These are phyloP conservation scores for Angomonas desouzai DNA, from an alignment of 208 protist species.

Conservation along the genomic window DNA sequence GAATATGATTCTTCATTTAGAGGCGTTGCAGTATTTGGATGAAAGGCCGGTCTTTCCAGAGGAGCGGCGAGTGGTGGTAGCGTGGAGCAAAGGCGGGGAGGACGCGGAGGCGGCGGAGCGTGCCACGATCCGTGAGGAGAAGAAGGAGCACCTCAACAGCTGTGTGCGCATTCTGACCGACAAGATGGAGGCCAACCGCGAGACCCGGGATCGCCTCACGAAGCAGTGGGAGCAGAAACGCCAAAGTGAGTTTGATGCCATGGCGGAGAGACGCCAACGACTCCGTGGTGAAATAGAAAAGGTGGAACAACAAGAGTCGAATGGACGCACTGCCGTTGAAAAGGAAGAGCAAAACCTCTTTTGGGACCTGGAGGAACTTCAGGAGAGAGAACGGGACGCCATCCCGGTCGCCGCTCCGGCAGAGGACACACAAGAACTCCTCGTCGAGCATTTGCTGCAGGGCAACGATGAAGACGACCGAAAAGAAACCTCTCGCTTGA, in stretches of 20 bases:
- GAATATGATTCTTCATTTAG: constrained; percentile 80
- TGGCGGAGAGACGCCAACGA: constrained; percentile 39
- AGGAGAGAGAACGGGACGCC: constrained; percentile 26
- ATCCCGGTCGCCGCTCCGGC: constrained; percentile 24
- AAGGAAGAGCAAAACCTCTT: constrained; percentile 32
- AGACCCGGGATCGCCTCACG: constrained; percentile 65
- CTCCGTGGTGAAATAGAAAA: constrained; percentile 26
- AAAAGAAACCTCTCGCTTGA: neutral
- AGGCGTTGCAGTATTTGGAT: constrained; percentile 81
- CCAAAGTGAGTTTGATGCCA: constrained; percentile 48
- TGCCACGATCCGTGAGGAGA: constrained; percentile 73
- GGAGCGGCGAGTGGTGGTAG: constrained; percentile 76
- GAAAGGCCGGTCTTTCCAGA: constrained; percentile 86
- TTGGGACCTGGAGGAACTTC: constrained; percentile 31
- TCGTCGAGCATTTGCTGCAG: constrained; percentile 13
- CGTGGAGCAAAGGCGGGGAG: constrained; percentile 76
- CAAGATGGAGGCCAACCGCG: constrained; percentile 67
- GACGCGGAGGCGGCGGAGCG: constrained; percentile 64
- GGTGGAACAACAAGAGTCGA: constrained; percentile 29
- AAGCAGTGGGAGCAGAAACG: constrained; percentile 55
- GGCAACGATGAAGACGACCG: neutral
- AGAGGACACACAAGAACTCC: constrained; percentile 12
- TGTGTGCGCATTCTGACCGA: constrained; percentile 69
- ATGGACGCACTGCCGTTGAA: constrained; percentile 21
- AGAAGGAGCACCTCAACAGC: constrained; percentile 72